Conservation (phyloP, 208 protist genomes). For the Wallacemonas sp. region DNA sequence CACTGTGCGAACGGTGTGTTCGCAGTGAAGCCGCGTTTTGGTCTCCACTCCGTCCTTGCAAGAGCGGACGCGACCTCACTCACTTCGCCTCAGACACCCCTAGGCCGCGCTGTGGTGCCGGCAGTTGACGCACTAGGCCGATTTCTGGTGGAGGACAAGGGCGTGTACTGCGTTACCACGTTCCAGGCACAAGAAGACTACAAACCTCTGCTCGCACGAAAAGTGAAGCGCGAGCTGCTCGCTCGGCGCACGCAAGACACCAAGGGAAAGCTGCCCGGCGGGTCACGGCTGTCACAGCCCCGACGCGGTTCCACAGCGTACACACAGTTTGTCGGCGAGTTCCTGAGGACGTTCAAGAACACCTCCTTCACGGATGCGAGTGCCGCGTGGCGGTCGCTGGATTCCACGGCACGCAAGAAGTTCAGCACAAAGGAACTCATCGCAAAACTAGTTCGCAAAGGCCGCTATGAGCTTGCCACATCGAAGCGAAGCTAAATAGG, state of each 20-base stretch:
- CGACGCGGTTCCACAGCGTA: conserved; percentile 17
- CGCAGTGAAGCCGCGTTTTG: conserved; percentile 40
- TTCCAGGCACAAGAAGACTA: conserved; percentile 21
- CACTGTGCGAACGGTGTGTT: conserved; percentile 23
- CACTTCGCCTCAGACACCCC: not conserved
- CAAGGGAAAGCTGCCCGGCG: not conserved
- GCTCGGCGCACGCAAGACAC: not conserved
- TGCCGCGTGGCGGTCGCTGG: conserved; percentile 28
- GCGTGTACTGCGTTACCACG: conserved; percentile 26
- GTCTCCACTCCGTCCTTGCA: conserved; percentile 33
- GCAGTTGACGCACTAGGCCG: conserved; percentile 47
- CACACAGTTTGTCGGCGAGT: conserved; percentile 29
- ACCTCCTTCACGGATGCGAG: conserved; percentile 34
- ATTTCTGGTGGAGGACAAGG: conserved; percentile 39
- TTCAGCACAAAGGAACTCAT: conserved; percentile 18
- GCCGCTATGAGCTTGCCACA: conserved; percentile 7
- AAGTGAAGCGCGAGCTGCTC: not conserved
- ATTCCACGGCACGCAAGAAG: conserved; percentile 4
- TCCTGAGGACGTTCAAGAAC: conserved; percentile 30
- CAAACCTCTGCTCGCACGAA: conserved; percentile 1
- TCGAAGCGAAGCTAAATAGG: not conserved
- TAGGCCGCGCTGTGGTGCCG: conserved; percentile 24
- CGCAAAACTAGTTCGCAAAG: conserved; percentile 11
- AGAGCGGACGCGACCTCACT: not conserved
- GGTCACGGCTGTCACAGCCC: not conserved